These are phyloP conservation scores for Zygosaccharomyces lentus DNA, from an alignment of 805 yeast species.

Conservation along the genomic window DNA sequence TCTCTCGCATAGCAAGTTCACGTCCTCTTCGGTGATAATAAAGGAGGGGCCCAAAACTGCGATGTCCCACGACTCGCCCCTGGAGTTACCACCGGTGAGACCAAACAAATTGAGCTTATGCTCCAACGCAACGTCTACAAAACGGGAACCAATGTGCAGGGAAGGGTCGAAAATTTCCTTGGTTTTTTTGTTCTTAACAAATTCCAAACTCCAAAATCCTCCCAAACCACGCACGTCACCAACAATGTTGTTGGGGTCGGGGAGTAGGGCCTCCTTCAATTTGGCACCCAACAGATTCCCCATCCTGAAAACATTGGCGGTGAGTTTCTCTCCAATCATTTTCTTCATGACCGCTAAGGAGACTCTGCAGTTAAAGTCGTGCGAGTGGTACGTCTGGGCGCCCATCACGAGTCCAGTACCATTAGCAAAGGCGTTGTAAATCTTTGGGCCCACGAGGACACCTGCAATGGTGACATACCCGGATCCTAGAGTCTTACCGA, in stretches of 20 bases:
- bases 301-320: constrained; percentile 41
- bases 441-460: constrained; percentile 40
- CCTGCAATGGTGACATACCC: constrained; percentile 51
- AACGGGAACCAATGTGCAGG: constrained; percentile 36
- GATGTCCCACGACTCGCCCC: constrained; percentile 37
- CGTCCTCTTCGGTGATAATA: constrained; percentile 41
- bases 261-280: constrained; percentile 35
- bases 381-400: constrained; percentile 51
- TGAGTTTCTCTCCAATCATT: constrained; percentile 32
- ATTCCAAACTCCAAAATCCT: constrained; percentile 54
- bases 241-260: constrained; percentile 37
- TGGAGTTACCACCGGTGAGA: constrained; percentile 41
- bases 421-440: constrained; percentile 36
- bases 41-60: constrained; percentile 47
- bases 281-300: constrained; percentile 42
- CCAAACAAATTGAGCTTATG: constrained; percentile 50
- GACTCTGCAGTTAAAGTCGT: constrained; percentile 44
- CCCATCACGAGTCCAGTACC: constrained; percentile 43
- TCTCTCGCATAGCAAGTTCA: constrained; percentile 40
- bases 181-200: constrained; percentile 49
- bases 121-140: constrained; percentile 37
- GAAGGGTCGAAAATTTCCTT: constrained; percentile 45
- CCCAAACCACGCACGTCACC: constrained; percentile 65
- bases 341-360: constrained; percentile 46
- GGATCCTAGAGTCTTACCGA: constrained; percentile 48